Evolutionary conservation across 306 rosid genomes (phyloP), one percentile per base, ranked within the genome.

Genomic region (Hippophae tibetana): DNA sequence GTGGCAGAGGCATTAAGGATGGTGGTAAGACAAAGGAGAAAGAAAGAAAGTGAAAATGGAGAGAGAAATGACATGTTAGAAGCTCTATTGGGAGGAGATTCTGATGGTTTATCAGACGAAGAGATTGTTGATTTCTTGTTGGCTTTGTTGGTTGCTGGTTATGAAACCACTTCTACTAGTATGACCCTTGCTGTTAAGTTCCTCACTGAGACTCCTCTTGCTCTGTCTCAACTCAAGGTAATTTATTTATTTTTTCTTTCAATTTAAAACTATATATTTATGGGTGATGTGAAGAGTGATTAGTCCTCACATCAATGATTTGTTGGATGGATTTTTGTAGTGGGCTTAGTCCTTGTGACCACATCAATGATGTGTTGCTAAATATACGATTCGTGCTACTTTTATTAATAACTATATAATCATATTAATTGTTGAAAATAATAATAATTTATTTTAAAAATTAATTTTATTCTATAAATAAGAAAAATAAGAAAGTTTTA

Each of bases 141-240:
- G 42, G 96, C 99, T 43, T 65, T 92, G 71, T 83, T 92, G 4
- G 96, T 92, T 10, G 99, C 93, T 10, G 96, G 99, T 66, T 92
- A 88, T 9, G 99, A 92, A 69, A 92, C 96, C 48, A 92, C 99
- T 54, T 88, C 99, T 2, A 88, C 99, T 3, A 85, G 82, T 41
- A 92, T 92, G 95, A 92, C 99, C 41, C 99, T 92, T 12, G 96
- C 99, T 18, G 78, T 92, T 13, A 92, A 92, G 79, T 92, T 92
- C 64, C 84, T 92, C 64, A 85, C 93, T 1, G 99, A 88, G 67
- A 84, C 96, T 48, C 99, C 99, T 60, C 75, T 83, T 6, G 99
- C 99, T 68, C 61, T 83, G 52, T 89, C 90, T 63, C 95, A 92
- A 51, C 89, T 92, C 58, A 81, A 86, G 99, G 99, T 92, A 5